phyloP scores from a whole-genome alignment of 1,139 yeast species.

The Magnusiomyces magnusii region DNA sequence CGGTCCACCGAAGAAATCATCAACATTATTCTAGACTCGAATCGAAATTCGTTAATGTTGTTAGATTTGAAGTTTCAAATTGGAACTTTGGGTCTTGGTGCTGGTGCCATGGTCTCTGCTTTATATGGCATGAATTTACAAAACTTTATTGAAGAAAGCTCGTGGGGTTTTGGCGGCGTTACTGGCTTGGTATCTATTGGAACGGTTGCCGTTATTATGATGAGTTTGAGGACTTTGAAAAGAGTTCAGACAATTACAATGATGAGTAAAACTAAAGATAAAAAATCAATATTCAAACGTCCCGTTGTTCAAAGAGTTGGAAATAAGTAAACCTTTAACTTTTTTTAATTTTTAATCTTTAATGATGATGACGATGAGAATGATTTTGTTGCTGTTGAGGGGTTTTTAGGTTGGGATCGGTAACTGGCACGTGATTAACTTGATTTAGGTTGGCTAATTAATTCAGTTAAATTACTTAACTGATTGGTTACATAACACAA shows the following conservation, averaged over 20 bases:
- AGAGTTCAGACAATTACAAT: constrained; percentile 59
- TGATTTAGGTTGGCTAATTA: neutral
- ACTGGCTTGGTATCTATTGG: constrained; percentile 42
- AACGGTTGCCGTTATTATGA: constrained; percentile 34
- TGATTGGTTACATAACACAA: neutral
- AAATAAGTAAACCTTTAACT: too few relatives aligned
- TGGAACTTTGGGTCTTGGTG: constrained; percentile 80
- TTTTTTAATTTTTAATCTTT: too few relatives aligned
- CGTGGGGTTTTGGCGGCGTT: constrained; percentile 57
- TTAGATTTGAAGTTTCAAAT: constrained; percentile 82
- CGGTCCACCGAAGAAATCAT: constrained; percentile 94
- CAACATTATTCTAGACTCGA: constrained; percentile 89
- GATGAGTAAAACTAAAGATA: constrained; percentile 33
- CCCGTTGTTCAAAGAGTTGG: neutral
- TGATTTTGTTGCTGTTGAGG: too few relatives aligned
- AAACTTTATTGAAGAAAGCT: constrained; percentile 79
- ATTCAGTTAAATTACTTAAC: neutral
- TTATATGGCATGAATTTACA: constrained; percentile 94
- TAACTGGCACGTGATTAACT: too few relatives aligned
- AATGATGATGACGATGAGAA: too few relatives aligned
- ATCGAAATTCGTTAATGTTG: constrained; percentile 89
- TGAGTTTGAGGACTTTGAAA: constrained; percentile 42
- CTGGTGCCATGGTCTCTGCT: constrained; percentile 77
- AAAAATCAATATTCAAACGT: neutral
- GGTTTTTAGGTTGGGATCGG: too few relatives aligned